Evolutionary conservation across 2,329 filamentous ascomycete species (phyloP), one percentile per base, ranked within the genome.

Genomic region (Neonectria coccinea): DNA sequence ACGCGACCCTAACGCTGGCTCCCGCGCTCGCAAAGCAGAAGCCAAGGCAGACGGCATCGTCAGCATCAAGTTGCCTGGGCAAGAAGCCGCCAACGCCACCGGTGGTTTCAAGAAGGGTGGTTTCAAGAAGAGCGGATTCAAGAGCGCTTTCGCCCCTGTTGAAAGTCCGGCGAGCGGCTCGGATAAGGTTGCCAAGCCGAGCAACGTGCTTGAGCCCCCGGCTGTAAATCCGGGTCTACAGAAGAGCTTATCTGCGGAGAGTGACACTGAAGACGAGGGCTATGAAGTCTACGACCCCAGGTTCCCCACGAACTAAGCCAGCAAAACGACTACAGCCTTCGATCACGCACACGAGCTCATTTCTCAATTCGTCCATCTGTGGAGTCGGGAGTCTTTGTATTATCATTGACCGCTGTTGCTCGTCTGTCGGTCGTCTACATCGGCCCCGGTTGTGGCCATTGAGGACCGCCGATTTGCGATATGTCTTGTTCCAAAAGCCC

Each of bases 61-160:
- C 66, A 88, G 86, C 67, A 91, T 92, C 76, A 91, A 91, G 78
- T 75, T 90, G 4, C 83, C 74, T 5, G 82, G 66, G 1, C 75
- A 79, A 47, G 78, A 78, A 33, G 59, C 66, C 20, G 42, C 58
- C 1, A 47, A 47, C 18, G 76, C 77, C 2, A 79, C 79, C 18
- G 69, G 76, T 3, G 86, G 88, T 0, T 89, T 90, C 70, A 92
- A 89, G 74, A 91, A 89, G 73, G 86, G 86, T 1, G 89, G 89
- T 0, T 94, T 94, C 75, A 94, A 94, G 80, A 96, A 95, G 75
- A 90, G 91, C 1, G 92, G 92, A 0, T 94, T 94, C 78, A 94
- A 93, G 79, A 91, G 89, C 72, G 91, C 91, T 1, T 92, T 94
- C 80, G 85, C 86, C 5, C 80, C 87, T 1, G 84, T 84, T 2